Evolutionary conservation across 2,329 filamentous ascomycete genomes (phyloP).

Genomic region (Phialophora tarda): DNA sequence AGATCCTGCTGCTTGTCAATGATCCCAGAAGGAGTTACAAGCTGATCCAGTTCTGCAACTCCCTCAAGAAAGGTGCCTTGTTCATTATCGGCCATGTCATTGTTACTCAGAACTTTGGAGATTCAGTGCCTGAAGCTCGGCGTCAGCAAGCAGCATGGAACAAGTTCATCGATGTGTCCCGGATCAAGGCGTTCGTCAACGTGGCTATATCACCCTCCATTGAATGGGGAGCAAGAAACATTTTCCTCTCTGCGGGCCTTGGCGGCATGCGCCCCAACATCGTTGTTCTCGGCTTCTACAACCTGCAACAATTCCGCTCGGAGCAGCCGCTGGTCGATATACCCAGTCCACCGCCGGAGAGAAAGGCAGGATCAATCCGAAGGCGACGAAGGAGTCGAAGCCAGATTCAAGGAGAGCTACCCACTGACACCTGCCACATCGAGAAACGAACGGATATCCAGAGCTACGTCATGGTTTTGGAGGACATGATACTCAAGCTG

Average conservation of each 20-base stretch:
- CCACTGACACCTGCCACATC: slow-evolving; percentile 71
- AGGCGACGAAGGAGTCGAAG: slow-evolving; percentile 33
- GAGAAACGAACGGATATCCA: slow-evolving; percentile 72
- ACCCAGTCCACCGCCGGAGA: slow-evolving; percentile 53
- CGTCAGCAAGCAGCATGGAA: slow-evolving; percentile 82
- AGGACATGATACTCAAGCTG: slow-evolving; percentile 77
- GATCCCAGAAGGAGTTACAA: slow-evolving; percentile 80
- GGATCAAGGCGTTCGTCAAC: slow-evolving; percentile 88
- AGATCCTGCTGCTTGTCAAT: slow-evolving; percentile 83
- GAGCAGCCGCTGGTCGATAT: slow-evolving; percentile 64
- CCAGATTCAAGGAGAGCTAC: slow-evolving; percentile 62
- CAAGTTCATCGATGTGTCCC: slow-evolving; percentile 83
- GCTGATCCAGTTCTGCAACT: slow-evolving; percentile 89
- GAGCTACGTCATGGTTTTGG: slow-evolving; percentile 80
- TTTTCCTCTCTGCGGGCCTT: slow-evolving; percentile 79
- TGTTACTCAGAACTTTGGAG: slow-evolving; percentile 79
- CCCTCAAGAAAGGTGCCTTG: slow-evolving; percentile 82
- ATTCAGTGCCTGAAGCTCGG: slow-evolving; percentile 79
- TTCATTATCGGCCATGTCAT: slow-evolving; percentile 90
- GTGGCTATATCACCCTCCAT: slow-evolving; percentile 80
- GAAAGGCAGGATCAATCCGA: slow-evolving; percentile 28
- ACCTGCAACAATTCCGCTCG: slow-evolving; percentile 74
- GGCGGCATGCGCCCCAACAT: slow-evolving; percentile 91
- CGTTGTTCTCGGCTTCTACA: slow-evolving; percentile 79
- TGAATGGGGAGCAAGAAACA: slow-evolving; percentile 83